Base-by-base conservation (phyloP, 331 rosid species). In the Rosa hybrid region DNA sequence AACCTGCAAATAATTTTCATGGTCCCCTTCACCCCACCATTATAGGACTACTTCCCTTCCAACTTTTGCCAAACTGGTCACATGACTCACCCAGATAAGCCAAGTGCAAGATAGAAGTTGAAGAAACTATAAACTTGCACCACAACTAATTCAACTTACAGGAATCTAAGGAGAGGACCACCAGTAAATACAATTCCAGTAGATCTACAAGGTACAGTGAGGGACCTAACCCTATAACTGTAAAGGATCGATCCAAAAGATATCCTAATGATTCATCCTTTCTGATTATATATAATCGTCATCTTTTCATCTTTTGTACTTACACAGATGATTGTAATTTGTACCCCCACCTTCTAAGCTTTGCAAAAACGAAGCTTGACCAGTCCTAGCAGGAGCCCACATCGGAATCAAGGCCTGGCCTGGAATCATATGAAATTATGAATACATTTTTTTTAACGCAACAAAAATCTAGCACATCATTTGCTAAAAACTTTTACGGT, bases 1-100 rank as follows among this genome's bases (percentile, higher is more conserved):
- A 16, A 23, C 72, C 50, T 64, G 64, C 64, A 64, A 54, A 30
- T 34, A 5, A 65, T 46, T 48, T 64, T 14, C 34, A 72, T 54
- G 81, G 81, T 78, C 76, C 76, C 17, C n/a, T 56, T 39, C 46
- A 21, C 67, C 65, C 23, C 75, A 65, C 57, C 57, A 46, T 45
- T 71, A 16, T 12, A 57, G 64, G 27, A 51, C 25, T 30, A 51
- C 8, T 30, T 30, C 12, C 46, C 1, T 50, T 72, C 77, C 77
- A 50, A 18, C 27, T 6, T 20, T 41, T 23, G 25, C 53, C 25
- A 45, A 70, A 18, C 25, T 14, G 11, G 49, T 18, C 54, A 34
- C 70, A 64, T 30, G 44, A 0, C 72, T 67, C 48, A 39, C 45
- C 49, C 72, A 39, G 49, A 39, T 67, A 38, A 67, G 72, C 1